Evolutionary conservation across 768 basidiomycete genomes (phyloP).

Genomic region (Trametes meyenii): DNA sequence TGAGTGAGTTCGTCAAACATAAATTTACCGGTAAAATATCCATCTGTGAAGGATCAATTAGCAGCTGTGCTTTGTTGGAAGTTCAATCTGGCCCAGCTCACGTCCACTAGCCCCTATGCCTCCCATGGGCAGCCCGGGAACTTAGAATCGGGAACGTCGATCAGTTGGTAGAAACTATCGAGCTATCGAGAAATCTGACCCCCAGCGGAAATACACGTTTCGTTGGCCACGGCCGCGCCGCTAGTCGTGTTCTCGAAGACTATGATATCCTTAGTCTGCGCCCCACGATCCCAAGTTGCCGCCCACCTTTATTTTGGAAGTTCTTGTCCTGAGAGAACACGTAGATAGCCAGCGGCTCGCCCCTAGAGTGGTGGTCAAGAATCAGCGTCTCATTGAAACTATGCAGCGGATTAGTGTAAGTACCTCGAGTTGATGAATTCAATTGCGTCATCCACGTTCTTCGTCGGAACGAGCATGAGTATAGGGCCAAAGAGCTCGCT

Average conservation of each 20-base stretch:
- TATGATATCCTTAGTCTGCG: background rate
- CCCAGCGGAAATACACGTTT: constrained; percentile 59
- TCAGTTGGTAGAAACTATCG: constrained; percentile 39
- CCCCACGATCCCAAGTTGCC: constrained; percentile 28
- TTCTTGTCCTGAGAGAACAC: constrained; percentile 65
- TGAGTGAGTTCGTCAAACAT: constrained; percentile 79
- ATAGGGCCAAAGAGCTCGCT: constrained; percentile 89
- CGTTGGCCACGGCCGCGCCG: constrained; percentile 69
- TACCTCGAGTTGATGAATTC: constrained; percentile 64
- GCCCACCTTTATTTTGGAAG: constrained; percentile 62
- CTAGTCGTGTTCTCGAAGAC: constrained; percentile 71
- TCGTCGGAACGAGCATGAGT: constrained; percentile 71
- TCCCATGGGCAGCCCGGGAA: constrained; percentile 70
- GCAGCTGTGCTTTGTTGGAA: background rate
- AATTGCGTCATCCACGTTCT: constrained; percentile 70
- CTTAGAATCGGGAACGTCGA: constrained; percentile 45
- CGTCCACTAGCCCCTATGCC: constrained; percentile 63
- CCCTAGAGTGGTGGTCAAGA: constrained; percentile 49
- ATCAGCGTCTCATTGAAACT: background rate
- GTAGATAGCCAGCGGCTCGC: constrained; percentile 76
- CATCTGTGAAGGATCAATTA: constrained; percentile 45
- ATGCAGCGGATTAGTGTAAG: background rate
- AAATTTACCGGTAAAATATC: constrained; percentile 65
- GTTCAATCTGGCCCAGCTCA: constrained; percentile 36
- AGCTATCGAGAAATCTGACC: constrained; percentile 42